Evolutionary conservation across 2,329 filamentous ascomycete species (phyloP).

Genomic region (Lecanicillium sp.): DNA sequence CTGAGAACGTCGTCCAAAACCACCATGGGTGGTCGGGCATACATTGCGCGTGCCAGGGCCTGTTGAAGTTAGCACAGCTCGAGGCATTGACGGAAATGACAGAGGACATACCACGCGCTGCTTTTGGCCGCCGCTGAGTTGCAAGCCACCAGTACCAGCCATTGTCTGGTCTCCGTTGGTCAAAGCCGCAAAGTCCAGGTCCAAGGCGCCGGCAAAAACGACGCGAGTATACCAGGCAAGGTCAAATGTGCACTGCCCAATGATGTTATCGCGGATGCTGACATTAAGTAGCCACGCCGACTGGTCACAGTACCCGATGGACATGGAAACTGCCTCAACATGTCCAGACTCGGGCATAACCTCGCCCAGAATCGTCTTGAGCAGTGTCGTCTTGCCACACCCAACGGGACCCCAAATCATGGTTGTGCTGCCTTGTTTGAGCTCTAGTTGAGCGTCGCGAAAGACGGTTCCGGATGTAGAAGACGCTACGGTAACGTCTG

Average conservation of each 20-base stretch:
- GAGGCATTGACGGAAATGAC: background rate
- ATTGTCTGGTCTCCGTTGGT: conserved; percentile 3
- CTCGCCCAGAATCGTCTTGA: conserved; percentile 4
- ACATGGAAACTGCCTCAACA: background rate
- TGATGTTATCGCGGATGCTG: conserved; percentile 30
- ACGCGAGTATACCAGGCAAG: background rate
- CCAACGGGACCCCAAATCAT: conserved; percentile 4
- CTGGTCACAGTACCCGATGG: conserved; percentile 15
- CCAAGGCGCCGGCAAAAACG: background rate
- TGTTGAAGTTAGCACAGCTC: background rate
- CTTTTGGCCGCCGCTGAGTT: conserved; percentile 5
- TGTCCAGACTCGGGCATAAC: background rate
- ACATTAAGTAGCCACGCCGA: conserved; percentile 34
- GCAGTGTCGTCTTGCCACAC: conserved; percentile 4
- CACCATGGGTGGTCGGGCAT: background rate
- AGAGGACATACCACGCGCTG: conserved; percentile 2
- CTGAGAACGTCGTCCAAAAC: conserved; percentile 5
- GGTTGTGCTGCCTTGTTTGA: background rate
- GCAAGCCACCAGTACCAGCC: background rate
- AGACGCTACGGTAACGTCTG: too few relatives aligned
- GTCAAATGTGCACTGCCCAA: conserved; percentile 15
- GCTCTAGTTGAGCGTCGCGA: background rate
- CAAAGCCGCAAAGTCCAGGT: background rate
- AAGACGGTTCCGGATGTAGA: background rate
- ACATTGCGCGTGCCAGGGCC: conserved; percentile 3